Percentiles rank a stretch among this genome's conserved stretches.
Evolutionary conservation across 176 grass and related monocot genomes (phyloP).

Genomic region (Echinochloa phyllopogon): DNA sequence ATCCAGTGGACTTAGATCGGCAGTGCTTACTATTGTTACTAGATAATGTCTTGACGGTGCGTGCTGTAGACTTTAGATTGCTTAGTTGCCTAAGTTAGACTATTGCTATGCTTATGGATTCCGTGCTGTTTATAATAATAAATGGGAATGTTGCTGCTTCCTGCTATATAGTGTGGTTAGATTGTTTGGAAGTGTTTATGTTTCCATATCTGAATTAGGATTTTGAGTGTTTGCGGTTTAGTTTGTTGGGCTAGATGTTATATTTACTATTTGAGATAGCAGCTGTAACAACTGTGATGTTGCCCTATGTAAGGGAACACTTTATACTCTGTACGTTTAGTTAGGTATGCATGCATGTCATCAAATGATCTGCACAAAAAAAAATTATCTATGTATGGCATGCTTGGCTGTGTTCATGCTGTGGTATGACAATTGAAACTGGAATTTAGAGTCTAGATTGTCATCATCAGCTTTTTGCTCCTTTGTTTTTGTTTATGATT

Average conservation of each 20-base stretch:
- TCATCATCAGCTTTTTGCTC: not conserved
- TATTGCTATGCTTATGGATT: not conserved
- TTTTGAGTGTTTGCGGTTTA: not conserved
- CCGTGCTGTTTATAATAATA: not conserved
- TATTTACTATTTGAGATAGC: not conserved
- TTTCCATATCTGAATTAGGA: not conserved
- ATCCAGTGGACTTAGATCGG: not conserved
- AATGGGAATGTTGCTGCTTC: not conserved
- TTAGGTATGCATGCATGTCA: not conserved
- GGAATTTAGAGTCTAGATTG: not conserved
- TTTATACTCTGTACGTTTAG: not conserved
- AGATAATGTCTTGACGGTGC: not conserved
- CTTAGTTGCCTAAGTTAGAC: not conserved
- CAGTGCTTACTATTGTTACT: not conserved
- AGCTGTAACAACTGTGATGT: not conserved
- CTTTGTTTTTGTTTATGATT: conserved; percentile 8
- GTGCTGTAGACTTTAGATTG: not conserved
- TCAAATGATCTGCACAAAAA: not conserved
- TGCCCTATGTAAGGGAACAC: not conserved
- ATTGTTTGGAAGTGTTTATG: conserved; percentile 34
- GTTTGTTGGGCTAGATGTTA: conserved; percentile 7
- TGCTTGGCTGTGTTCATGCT: not conserved
- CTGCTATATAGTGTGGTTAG: not conserved
- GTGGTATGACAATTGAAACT: not conserved
- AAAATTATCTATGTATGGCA: not conserved